A percentile compares a stretch with the other conserved stretches of the same genome.
phyloP scores from a whole-genome alignment of 768 basidiomycete genomes.

The Gymnopilus junonius region DNA sequence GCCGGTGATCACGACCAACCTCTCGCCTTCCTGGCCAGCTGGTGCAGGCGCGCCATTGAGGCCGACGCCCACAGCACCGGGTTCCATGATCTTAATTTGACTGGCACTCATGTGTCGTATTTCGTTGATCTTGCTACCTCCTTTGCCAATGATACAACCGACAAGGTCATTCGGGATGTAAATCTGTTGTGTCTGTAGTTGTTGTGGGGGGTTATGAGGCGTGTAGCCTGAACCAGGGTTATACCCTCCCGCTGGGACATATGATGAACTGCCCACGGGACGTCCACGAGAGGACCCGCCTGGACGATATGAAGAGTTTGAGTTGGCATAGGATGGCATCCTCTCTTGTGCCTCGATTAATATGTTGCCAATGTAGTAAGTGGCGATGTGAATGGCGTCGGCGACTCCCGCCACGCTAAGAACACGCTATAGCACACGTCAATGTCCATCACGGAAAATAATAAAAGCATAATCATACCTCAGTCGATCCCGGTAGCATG shows the following conservation, averaged over 20 bases:
- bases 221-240: constrained; percentile 43
- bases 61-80: constrained; percentile 76
- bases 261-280: constrained; percentile 56
- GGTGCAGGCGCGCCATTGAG: constrained; percentile 72
- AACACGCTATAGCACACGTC: constrained; percentile 68
- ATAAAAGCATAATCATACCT: constrained; percentile 63
- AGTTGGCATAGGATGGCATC: constrained; percentile 60
- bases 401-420: constrained; percentile 98
- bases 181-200: constrained; percentile 95
- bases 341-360: constrained; percentile 92
- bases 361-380: constrained; percentile 98
- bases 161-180: constrained; percentile 98
- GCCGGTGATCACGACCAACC: constrained; percentile 97
- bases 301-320: constrained; percentile 71
- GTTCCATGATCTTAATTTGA: constrained; percentile 99
- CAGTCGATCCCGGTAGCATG: constrained; percentile 99
- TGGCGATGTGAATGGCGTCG: constrained; percentile 98
- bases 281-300: constrained; percentile 56
- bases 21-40: constrained; percentile 81
- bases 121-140: constrained; percentile 98
- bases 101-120: constrained; percentile 95
- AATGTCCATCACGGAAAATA: constrained; percentile 11
- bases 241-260: constrained; percentile 55
- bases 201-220: constrained; percentile 63
- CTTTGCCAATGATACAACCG: constrained; percentile 97